Conservation (phyloP, 202 grass and related monocot species). For the Panicum virgatum region DNA sequence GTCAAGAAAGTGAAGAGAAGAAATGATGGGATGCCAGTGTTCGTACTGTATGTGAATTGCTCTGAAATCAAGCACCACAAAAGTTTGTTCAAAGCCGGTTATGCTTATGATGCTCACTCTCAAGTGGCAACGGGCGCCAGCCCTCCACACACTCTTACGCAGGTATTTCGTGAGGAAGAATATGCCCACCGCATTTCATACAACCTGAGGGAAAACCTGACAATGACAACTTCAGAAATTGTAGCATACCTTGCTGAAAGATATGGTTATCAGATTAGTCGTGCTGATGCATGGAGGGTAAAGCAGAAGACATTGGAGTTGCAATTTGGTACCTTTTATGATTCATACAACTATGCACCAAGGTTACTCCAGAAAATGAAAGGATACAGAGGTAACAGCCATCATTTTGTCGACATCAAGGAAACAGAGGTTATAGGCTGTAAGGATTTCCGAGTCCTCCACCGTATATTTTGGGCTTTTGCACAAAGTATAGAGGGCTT, state of each 20-base stretch:
- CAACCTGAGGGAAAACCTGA: no score
- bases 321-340: constrained; percentile 23
- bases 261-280: not conserved
- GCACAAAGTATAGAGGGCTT: not conserved
- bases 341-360: constrained; percentile 14
- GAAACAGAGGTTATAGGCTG: constrained; percentile 21
- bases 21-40: not conserved
- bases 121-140: not conserved
- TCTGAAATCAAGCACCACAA: not conserved
- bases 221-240: not conserved
- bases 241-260: not conserved
- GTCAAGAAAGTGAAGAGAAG: not conserved
- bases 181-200: no score
- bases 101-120: not conserved
- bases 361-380: not conserved
- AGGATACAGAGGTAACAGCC: no score
- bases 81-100: not conserved
- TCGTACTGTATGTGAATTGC: not conserved
- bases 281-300: not conserved
- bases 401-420: not conserved
- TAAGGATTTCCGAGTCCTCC: not conserved
- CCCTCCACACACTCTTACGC: no score
- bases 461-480: not conserved
- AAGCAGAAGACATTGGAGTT: constrained; percentile 12
- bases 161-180: no score